Evolutionary conservation across 805 yeast species (phyloP).

Genomic region (Spencermartinsiella europaea): DNA sequence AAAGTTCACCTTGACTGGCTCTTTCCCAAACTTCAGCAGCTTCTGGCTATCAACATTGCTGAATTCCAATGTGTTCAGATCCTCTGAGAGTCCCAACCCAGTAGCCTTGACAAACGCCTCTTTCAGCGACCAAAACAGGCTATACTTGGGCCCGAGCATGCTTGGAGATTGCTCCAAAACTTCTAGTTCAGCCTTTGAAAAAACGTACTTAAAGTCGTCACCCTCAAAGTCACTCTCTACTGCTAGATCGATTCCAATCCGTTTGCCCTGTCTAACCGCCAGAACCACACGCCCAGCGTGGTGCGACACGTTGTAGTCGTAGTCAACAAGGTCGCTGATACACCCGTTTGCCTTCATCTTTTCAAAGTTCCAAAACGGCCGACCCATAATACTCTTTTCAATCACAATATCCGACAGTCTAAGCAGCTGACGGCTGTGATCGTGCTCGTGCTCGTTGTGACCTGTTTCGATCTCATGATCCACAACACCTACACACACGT

Average conservation of each 20-base stretch:
- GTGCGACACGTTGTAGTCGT: conserved; percentile 44
- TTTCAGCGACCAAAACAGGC: conserved; percentile 64
- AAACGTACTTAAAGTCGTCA: neutral
- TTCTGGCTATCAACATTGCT: neutral
- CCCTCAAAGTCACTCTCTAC: neutral
- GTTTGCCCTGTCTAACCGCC: conserved; percentile 2
- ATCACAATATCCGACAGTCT: conserved; percentile 21
- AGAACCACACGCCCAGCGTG: neutral
- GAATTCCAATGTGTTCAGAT: neutral
- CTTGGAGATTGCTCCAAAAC: neutral
- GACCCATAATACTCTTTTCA: conserved; percentile 41
- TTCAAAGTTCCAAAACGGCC: neutral
- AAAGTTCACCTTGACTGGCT: too few relatives aligned
- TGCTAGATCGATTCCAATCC: conserved; percentile 7
- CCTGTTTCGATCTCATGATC: too few relatives aligned
- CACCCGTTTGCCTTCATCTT: too few relatives aligned
- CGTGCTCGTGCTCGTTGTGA: conserved; percentile 32
- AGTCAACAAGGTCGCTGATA: too few relatives aligned
- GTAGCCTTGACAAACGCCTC: conserved; percentile 66
- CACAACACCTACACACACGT: conserved; percentile 27
- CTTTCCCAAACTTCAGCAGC: too few relatives aligned
- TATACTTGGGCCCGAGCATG: neutral
- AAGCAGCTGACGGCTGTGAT: conserved; percentile 22
- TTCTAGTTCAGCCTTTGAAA: neutral
- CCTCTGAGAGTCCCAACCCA: conserved; percentile 47